Percentiles rank a stretch among this genome's conserved stretches.
phyloP scores from a whole-genome alignment of 2,329 filamentous ascomycete genomes.

The Fusarium sulawesiense region DNA sequence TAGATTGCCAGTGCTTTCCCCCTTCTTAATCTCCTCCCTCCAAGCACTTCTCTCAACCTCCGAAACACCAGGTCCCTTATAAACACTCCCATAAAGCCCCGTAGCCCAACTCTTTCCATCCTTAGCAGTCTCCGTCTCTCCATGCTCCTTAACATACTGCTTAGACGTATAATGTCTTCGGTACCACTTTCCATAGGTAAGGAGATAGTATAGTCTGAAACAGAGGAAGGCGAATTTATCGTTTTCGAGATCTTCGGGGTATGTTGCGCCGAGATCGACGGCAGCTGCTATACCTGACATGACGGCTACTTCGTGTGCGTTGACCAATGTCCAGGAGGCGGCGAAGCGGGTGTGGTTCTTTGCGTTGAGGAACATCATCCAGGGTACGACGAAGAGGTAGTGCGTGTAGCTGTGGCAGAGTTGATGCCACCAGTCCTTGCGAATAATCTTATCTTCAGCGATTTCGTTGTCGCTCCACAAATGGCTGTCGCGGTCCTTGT shows the following conservation, averaged over 20 bases:
- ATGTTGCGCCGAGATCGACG: slow-evolving; percentile 17
- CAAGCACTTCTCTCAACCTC: slow-evolving; percentile 65
- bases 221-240: slow-evolving; percentile 70
- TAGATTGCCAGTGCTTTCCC: slow-evolving; percentile 51
- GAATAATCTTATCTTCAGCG: slow-evolving; percentile 27
- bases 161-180: slow-evolving; percentile 49
- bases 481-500: slow-evolving; percentile 46
- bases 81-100: slow-evolving; percentile 69
- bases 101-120: slow-evolving; percentile 66
- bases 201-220: slow-evolving; percentile 71
- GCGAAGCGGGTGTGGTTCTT: slow-evolving; percentile 33
- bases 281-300: slow-evolving; percentile 33
- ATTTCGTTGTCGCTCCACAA: slow-evolving; percentile 29
- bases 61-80: slow-evolving; percentile 67
- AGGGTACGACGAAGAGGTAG: slow-evolving; percentile 20
- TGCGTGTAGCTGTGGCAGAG: slow-evolving; percentile 28
- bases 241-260: slow-evolving; percentile 64
- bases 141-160: slow-evolving; percentile 12
- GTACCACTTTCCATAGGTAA: slow-evolving; percentile 72
- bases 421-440: slow-evolving; percentile 37
- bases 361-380: slow-evolving; percentile 35
- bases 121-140: slow-evolving; percentile 52
- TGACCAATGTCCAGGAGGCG: slow-evolving; percentile 23
- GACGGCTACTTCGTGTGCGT: slow-evolving; percentile 17
- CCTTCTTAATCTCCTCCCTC: slow-evolving; percentile 53